Evolutionary conservation across 2,329 filamentous ascomycete species (phyloP), one percentile per base, ranked within the genome.

Genomic region (Fusarium proliferatum): DNA sequence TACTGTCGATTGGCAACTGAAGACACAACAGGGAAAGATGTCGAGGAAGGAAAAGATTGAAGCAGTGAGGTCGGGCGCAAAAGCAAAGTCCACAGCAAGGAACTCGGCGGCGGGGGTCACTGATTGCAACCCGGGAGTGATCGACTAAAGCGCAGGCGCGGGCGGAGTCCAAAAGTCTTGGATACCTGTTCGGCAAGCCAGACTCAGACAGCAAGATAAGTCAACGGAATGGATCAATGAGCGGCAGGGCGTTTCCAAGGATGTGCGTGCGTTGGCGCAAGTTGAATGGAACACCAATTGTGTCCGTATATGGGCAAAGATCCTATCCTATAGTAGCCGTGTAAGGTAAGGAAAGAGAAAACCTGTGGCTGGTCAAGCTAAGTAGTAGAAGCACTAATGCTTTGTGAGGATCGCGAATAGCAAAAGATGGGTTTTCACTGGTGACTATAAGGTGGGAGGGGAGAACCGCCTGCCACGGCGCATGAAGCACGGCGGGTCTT

Each of bases 401-500:
- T 59, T 61, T 71, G 57, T 46, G 66, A 61, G 39, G 61, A 69
- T 72, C 67, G 48, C 71, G 36, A 67, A 67, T 62, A 66, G 43
- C 60, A 70, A 63, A 67, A 51, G 55, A 67, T 60, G 51, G 52
- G 42, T 59, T 74, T 61, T 74, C 69, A 74, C 72, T 75, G 69
- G 72, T 72, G 61, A 58, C 53, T 49, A 51, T 52, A 56, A 72
- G 69, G 68, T 69, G 49, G 60, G 60, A 57, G 56, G 66, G 59
- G 69, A 33, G 46, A 64, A 60, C 42, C 41, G 60, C 53, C 49
- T 69, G 43, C n/a, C 51, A 69, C 53, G 72, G 71, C 67, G 76
- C 73, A 78, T 77, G 66, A 65, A 73, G 73, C 69, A 72, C 69
- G 69, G 75, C 72, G 66, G 68, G 76, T 75, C 76, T 64, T 74